Conservation (phyloP, 495 filamentous ascomycete genomes). For the Neurospora africana region DNA sequence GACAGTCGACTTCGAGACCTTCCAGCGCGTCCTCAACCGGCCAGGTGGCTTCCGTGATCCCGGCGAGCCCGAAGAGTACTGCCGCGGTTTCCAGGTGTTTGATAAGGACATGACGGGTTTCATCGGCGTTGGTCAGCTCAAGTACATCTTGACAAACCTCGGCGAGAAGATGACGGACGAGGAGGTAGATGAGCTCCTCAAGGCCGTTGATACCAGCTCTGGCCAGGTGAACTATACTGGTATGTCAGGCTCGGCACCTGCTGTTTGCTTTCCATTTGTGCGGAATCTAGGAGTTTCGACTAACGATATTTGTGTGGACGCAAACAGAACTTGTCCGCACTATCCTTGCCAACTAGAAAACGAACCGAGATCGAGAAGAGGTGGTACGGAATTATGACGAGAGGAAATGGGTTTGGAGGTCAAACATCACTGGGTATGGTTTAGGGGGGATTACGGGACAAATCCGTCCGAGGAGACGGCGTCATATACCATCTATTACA, state of each 20-base stretch:
- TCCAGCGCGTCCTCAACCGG: conserved; percentile 89
- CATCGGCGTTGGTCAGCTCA: conserved; percentile 91
- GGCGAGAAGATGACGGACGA: conserved; percentile 99
- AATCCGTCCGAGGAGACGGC: not conserved
- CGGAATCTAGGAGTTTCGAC: conserved; percentile 2
- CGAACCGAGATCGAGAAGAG: not conserved
- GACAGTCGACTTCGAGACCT: conserved; percentile 94
- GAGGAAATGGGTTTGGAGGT: not conserved
- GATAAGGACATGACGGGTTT: conserved; percentile 98
- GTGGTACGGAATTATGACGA: not conserved
- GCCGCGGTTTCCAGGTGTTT: conserved; percentile 95
- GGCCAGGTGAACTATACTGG: conserved; percentile 96
- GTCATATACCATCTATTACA: not conserved
- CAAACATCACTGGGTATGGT: not conserved
- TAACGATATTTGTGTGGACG: not conserved
- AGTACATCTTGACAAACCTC: conserved; percentile 92
- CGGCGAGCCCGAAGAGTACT: conserved; percentile 94
- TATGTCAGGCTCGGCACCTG: conserved; percentile 28
- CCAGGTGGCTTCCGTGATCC: conserved; percentile 97
- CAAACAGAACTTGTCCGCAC: conserved; percentile 75
- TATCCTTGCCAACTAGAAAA: conserved; percentile 75
- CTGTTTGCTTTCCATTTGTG: not conserved
- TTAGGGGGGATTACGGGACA: not conserved
- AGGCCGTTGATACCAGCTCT: conserved; percentile 87
- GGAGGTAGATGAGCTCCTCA: conserved; percentile 95